Base-by-base conservation (phyloP, 257 asterid genomes). In the Penstemon eatonii region DNA sequence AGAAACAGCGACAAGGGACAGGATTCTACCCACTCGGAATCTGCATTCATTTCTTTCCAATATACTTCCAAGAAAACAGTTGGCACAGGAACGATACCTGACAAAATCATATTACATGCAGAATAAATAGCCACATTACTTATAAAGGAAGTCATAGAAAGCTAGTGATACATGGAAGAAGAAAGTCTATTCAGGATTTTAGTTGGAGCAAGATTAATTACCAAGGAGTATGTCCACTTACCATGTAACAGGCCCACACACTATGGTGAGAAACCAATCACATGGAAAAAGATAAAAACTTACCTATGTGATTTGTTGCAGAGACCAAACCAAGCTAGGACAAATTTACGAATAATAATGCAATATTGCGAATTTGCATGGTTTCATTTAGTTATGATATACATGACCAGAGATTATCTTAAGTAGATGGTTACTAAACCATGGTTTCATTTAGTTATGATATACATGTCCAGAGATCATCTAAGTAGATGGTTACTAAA, bases 21-120 rank as follows among this genome's bases (percentile, higher is more conserved):
- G 63, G 38, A 67, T 38, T 74, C 76, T 94, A 94, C 99, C 99
- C 97, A 93, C 49, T 88, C 99, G 66, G 97, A 81, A 81, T 93
- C 99, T 68, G 89, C 87, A 76, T 81, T 91, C 86, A 74, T 81
- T 79, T 87, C 97, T 81, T 87, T 93, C 96, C 95, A 88, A 70
- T 87, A 85, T 54, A 78, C 83, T 67, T 93, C 99, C 88, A 93
- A 73, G 75, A 75, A 57, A 75, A 80, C 66, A 60, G 97, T 79
- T 50, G 84, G 44, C 52, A 65, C 66, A 73, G 99, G 96, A 82
- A 93, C 96, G 69, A 90, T 84, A 60, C 97, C 99, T 93, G 92
- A 69, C 53, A 75, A 72, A 67, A 18, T 67, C 71, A 59, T 68
- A 58, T 45, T 25, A 59, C 40, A 49, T 39, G 62, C 41, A 25